Evolutionary conservation across 331 rosid genomes (phyloP).

Genomic region (Quercus tomentella): DNA sequence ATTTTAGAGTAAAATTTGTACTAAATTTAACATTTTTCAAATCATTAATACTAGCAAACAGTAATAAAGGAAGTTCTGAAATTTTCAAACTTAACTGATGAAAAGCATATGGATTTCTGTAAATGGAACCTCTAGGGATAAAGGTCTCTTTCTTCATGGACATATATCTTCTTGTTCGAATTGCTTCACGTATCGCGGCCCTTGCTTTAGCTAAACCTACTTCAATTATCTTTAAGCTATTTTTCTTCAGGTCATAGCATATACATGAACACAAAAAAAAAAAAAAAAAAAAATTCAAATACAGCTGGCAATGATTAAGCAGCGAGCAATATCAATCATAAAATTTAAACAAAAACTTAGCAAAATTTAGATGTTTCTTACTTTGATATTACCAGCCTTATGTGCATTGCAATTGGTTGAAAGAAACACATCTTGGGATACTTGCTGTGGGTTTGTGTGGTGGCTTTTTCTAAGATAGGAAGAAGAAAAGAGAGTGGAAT

Average conservation of each 20-base stretch:
- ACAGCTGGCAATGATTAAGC: background rate
- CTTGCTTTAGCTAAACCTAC: constrained; percentile 53
- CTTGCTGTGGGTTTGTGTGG: too few species aligned
- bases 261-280: too few species aligned
- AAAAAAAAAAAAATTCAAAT: background rate
- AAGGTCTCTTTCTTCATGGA: constrained; percentile 40
- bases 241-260: background rate
- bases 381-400: too few species aligned
- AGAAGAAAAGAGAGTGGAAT: too few species aligned
- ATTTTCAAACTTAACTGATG: constrained; percentile 58
- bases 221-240: constrained; percentile 32
- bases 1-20: too few species aligned
- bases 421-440: background rate
- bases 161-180: constrained; percentile 26
- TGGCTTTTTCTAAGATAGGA: too few species aligned
- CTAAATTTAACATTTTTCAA: too few species aligned
- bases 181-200: constrained; percentile 41
- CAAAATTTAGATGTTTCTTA: too few species aligned
- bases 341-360: too few species aligned
- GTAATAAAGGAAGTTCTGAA: too few species aligned
- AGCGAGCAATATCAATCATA: background rate
- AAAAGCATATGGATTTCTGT: constrained; percentile 63
- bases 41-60: too few species aligned
- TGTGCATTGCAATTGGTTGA: too few species aligned
- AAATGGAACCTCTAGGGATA: constrained; percentile 58